Evolutionary conservation across 768 basidiomycete species (phyloP), one percentile per base, ranked within the genome.

Genomic region (Hypholoma fasciculare): DNA sequence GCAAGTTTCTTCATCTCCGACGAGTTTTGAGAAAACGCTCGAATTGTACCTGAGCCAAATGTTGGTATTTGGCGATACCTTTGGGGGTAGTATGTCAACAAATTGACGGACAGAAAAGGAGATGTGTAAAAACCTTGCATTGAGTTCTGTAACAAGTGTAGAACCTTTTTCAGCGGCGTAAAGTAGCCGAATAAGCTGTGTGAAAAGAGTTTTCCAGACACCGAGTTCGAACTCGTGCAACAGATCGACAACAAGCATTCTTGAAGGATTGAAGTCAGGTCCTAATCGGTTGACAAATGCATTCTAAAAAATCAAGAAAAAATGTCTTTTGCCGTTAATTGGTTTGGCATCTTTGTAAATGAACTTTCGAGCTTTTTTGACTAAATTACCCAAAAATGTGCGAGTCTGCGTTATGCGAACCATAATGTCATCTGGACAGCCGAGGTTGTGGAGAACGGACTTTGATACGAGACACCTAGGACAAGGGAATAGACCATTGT

Each of bases 401-500:
- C 23, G 23, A 23, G 23, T 23, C 23, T 23, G 23, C 23, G 1
- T 23, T 23, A 23, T 23, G 4, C 23, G 23, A 23, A 23, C 23
- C 4, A 4, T 4, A 23, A 23, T 23, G 23, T 23, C 23, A 2
- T 23, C 23, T 2, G 23, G 23, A 23, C 23, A 23, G 23, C 23
- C 23, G 4, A 23, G 23, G 1, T 23, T 1, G 4, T 23, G 23
- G 2, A 23, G 23, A 23, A 23, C 23, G 23, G 23, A 23, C 23
- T 23, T 23, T 2, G 23, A 23, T 23, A 23, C 23, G 23, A 23
- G 23, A 23, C 23, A 23, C 23, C 23, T 1, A 23, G 1, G 23
- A 4, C 23, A 23, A 23, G 23, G 23, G 23, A 23, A 23, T 2
- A 23, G 23, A 4, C 76, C 81, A 14, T 73, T 70, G 51, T 76